Evolutionary conservation across 352 stramenopile genomes (phyloP), one percentile per base, ranked within the genome.

Genomic region (Globisporangium acanthophoron): DNA sequence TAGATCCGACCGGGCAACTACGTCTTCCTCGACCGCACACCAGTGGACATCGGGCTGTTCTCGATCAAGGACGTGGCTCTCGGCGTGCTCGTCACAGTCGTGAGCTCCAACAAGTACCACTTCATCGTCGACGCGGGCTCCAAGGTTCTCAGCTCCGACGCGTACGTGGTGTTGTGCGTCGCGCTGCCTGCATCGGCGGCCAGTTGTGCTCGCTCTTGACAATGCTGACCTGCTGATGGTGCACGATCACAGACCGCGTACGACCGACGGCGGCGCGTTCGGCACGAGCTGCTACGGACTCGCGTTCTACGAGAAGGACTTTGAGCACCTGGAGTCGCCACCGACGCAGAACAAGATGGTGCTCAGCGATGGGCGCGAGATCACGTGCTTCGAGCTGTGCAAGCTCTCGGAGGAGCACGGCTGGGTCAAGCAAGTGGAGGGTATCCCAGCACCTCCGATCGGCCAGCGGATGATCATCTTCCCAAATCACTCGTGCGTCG

Each of bases 321-420:
- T 87, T 62, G 71, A 78, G 31, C 59, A 69, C 6, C 63, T 91
- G 7, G 64, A 80, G 31, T 62, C 65, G 16, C 74, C 80, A 50
- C 81, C 78, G 16, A 87, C 59, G 6, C 64, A 80, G 51, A 69
- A 73, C 39, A 69, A 60, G 20, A 71, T 63, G 0, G 39, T 76
- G 33, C 59, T 74, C 0, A 54, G 62, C 7, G 64, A 81, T 40
- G 78, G 68, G 21, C 50, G 75, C 3, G 62, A 74, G 13, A 35
- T 83, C 20, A 62, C 75, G 43, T 88, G 78, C 66, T 91, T 85
- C 57, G 70, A 87, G 35, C 39, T 91, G 16, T 77, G 78, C 41
- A 89, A 83, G 45, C 64, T 91, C 24, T 91, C 78, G 45, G 81
- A 91, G 60, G 81, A 91, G 53, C 81, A 91, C 41, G 76, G 78